Percentiles rank a stretch among this genome's conserved stretches.
Evolutionary conservation across 2,329 filamentous ascomycete genomes (phyloP).

Genomic region (Escovopsis sp.): DNA sequence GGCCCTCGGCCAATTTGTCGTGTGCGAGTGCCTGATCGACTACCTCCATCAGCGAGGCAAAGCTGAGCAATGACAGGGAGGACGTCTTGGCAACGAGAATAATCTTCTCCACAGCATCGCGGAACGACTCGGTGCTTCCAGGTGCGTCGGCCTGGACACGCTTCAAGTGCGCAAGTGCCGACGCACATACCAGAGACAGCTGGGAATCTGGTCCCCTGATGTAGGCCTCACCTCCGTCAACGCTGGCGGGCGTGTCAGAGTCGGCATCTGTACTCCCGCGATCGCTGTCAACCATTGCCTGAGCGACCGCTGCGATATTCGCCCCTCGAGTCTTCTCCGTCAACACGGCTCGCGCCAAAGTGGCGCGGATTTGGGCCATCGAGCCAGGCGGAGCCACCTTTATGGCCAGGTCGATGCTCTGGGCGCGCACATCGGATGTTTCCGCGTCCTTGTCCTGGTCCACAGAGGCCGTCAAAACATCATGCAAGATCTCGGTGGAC

Average conservation of each 20-base stretch:
- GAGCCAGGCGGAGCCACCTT: constrained; percentile 65
- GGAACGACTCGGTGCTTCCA: neutral
- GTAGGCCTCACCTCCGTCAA: neutral
- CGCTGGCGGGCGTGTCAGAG: constrained; percentile 30
- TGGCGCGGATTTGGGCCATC: constrained; percentile 45
- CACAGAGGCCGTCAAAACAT: constrained; percentile 49
- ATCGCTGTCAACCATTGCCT: constrained; percentile 27
- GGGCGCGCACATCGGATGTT: constrained; percentile 7
- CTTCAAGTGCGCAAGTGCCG: constrained; percentile 38
- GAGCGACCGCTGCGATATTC: constrained; percentile 40
- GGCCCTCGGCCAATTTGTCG: constrained; percentile 29
- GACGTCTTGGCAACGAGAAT: constrained; percentile 24
- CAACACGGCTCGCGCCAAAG: constrained; percentile 43
- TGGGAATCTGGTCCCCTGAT: constrained; percentile 1
- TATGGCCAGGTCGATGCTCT: constrained; percentile 52
- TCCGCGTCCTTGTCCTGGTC: constrained; percentile 27
- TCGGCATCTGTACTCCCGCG: constrained; percentile 11
- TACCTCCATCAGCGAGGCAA: constrained; percentile 41
- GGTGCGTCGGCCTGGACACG: constrained; percentile 17
- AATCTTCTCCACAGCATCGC: constrained; percentile 28
- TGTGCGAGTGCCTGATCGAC: constrained; percentile 37
- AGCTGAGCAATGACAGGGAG: constrained; percentile 41
- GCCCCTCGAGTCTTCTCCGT: constrained; percentile 36
- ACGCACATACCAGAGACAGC: constrained; percentile 4
- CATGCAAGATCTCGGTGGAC: constrained; percentile 59